A percentile compares a stretch with the other conserved stretches of the same genome.
Evolutionary conservation across 1,284 basidiomycete species (phyloP).

Genomic region (Irpex rosettiformis): DNA sequence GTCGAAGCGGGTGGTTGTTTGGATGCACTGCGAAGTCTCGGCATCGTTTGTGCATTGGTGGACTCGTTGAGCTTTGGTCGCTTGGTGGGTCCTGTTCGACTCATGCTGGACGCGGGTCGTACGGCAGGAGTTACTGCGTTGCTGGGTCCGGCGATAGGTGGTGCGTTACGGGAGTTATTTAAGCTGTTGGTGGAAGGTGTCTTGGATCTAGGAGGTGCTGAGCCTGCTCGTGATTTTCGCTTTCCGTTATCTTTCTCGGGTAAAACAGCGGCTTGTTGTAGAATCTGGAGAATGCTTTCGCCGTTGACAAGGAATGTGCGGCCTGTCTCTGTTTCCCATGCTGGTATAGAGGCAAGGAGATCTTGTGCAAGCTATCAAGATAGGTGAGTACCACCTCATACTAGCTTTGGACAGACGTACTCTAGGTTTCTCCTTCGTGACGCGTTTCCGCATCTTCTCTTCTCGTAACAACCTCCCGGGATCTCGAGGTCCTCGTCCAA

Average conservation of each 20-base stretch:
- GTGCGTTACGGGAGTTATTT: slow-evolving; percentile 23
- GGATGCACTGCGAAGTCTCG: neutral
- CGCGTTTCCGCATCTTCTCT: slow-evolving; percentile 96
- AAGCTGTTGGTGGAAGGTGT: slow-evolving; percentile 40
- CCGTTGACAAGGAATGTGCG: slow-evolving; percentile 86
- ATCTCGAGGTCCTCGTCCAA: slow-evolving; percentile 77
- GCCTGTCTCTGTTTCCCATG: slow-evolving; percentile 83
- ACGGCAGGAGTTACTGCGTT: slow-evolving; percentile 55
- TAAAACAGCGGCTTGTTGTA: slow-evolving; percentile 51
- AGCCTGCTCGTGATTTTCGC: slow-evolving; percentile 42
- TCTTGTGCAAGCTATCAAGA: slow-evolving; percentile 79
- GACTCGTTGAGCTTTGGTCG: neutral
- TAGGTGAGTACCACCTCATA: neutral
- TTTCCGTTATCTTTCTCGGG: slow-evolving; percentile 72
- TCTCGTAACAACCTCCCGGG: slow-evolving; percentile 81
- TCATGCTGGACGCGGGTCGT: slow-evolving; percentile 25
- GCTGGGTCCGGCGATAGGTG: slow-evolving; percentile 20
- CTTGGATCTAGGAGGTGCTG: slow-evolving; percentile 55
- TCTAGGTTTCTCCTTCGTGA: slow-evolving; percentile 92
- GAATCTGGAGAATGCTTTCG: slow-evolving; percentile 75
- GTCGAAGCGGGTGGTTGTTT: neutral
- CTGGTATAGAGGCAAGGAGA: slow-evolving; percentile 73
- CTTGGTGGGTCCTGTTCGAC: neutral
- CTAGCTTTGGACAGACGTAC: too few species aligned
- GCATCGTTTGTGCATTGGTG: neutral